A percentile compares a stretch with the other conserved stretches of the same genome.
phyloP scores from a whole-genome alignment of 768 basidiomycete species.

The Phaffia australis region DNA sequence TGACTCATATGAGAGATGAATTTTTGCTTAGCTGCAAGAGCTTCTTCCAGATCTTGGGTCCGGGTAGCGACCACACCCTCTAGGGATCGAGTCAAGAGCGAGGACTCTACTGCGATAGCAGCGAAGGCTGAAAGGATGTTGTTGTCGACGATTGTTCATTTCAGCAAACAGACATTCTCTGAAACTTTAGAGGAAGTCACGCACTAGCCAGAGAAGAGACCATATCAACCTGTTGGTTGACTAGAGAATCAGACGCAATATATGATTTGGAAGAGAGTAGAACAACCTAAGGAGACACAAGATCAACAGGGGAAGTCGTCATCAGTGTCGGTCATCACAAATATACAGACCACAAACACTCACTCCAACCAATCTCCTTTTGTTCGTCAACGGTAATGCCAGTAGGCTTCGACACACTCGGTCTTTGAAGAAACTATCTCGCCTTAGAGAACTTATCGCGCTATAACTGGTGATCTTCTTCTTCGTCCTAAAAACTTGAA shows the following conservation, averaged over 20 bases:
- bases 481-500: conserved; percentile 8
- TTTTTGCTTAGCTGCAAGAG: background rate
- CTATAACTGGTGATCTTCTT: background rate
- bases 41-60: conserved; percentile 1
- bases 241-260: background rate
- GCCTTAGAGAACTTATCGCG: background rate
- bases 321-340: too few species aligned
- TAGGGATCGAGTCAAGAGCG: background rate
- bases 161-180: too few species aligned
- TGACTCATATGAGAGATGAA: conserved; percentile 5
- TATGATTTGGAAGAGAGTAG: conserved; percentile 4
- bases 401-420: background rate
- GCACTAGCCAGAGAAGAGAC: conserved; percentile 6
- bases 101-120: background rate
- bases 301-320: too few species aligned
- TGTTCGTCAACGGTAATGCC: conserved; percentile 5
- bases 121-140: background rate
- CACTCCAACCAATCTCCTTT: conserved; percentile 12
- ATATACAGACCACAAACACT: background rate
- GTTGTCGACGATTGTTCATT: background rate
- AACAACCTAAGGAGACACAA: background rate
- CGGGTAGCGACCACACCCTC: background rate
- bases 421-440: background rate
- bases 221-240: conserved; percentile 3
- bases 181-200: too few species aligned